Conservation (phyloP, 202 grass and related monocot species). For the Thinopyrum obtusiflorum region DNA sequence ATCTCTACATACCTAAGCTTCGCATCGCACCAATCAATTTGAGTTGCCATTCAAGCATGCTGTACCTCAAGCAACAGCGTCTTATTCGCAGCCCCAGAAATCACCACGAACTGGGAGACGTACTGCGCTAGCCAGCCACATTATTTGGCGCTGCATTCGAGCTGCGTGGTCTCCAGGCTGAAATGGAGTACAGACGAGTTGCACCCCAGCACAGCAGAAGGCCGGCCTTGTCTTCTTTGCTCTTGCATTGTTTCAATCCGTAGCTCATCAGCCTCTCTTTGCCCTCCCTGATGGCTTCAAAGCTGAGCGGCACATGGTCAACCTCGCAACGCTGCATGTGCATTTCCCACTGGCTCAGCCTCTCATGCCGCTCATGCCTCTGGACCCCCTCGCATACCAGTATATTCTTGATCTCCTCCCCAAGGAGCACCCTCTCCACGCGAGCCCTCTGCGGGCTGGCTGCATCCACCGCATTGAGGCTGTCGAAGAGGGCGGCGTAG, state of each 20-base stretch:
- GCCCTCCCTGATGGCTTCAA: constrained; percentile 26
- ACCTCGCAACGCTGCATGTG: constrained; percentile 31
- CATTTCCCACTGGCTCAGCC: constrained; percentile 39
- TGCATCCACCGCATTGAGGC: constrained; percentile 27
- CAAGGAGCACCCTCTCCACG: constrained; percentile 39
- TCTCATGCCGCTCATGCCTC: constrained; percentile 42
- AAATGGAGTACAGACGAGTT: constrained; percentile 43
- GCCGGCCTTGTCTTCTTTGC: constrained; percentile 2
- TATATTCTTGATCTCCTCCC: constrained; percentile 54
- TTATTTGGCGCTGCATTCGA: neutral
- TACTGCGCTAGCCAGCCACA: constrained; percentile 11
- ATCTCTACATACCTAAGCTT: neutral
- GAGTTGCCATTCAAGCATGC: neutral
- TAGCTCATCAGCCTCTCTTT: constrained; percentile 36
- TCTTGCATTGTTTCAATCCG: neutral
- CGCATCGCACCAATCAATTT: neutral
- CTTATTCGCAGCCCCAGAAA: neutral
- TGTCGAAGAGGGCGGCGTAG: constrained; percentile 48
- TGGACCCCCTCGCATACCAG: constrained; percentile 34
- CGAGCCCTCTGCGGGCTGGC: neutral
- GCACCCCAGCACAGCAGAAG: constrained; percentile 44
- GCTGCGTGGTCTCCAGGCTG: constrained; percentile 39
- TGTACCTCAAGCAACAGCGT: neutral
- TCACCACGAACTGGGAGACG: neutral
- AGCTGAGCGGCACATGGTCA: constrained; percentile 41